Evolutionary conservation across 352 stramenopile genomes (phyloP).

Genomic region (Elongisporangium undulatum): DNA sequence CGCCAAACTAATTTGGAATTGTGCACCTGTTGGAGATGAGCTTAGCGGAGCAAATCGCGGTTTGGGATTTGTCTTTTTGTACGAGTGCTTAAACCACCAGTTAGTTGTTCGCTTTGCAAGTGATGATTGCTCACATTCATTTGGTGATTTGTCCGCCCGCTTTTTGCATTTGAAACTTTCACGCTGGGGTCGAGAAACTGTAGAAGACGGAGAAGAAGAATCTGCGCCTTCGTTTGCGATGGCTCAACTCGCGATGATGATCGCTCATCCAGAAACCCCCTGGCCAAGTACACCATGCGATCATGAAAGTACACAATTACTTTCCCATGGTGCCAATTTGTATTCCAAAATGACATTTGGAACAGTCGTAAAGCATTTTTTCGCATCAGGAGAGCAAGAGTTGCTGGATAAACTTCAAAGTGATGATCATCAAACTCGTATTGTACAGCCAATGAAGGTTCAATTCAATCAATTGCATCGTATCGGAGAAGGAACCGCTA

Average conservation of each 20-base stretch:
- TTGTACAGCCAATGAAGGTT: slow-evolving; percentile 53
- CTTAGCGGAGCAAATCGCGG: slow-evolving; percentile 78
- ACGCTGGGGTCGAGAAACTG: slow-evolving; percentile 77
- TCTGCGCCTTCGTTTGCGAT: slow-evolving; percentile 67
- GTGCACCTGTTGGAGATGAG: slow-evolving; percentile 74
- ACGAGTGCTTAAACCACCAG: slow-evolving; percentile 75
- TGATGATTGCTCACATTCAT: slow-evolving; percentile 69
- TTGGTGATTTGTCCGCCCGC: slow-evolving; percentile 69
- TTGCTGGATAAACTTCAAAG: slow-evolving; percentile 59
- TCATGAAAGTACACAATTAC: slow-evolving; percentile 55
- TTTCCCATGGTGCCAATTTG: slow-evolving; percentile 74
- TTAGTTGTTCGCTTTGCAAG: slow-evolving; percentile 59
- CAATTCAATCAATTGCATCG: slow-evolving; percentile 65
- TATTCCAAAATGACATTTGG: slow-evolving; percentile 79
- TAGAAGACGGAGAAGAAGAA: slow-evolving; percentile 84
- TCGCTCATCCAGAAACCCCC: slow-evolving; percentile 39
- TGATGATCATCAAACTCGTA: slow-evolving; percentile 37
- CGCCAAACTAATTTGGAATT: slow-evolving; percentile 82
- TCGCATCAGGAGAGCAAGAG: slow-evolving; percentile 67
- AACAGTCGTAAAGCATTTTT: slow-evolving; percentile 81
- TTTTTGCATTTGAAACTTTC: slow-evolving; percentile 84
- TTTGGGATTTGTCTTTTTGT: slow-evolving; percentile 77
- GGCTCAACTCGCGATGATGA: slow-evolving; percentile 69
- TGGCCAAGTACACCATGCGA: slow-evolving; percentile 70
- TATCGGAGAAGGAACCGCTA: slow-evolving; percentile 17